Evolutionary conservation across 208 protist species (phyloP).

Genomic region (Leishmania tarentolae): DNA sequence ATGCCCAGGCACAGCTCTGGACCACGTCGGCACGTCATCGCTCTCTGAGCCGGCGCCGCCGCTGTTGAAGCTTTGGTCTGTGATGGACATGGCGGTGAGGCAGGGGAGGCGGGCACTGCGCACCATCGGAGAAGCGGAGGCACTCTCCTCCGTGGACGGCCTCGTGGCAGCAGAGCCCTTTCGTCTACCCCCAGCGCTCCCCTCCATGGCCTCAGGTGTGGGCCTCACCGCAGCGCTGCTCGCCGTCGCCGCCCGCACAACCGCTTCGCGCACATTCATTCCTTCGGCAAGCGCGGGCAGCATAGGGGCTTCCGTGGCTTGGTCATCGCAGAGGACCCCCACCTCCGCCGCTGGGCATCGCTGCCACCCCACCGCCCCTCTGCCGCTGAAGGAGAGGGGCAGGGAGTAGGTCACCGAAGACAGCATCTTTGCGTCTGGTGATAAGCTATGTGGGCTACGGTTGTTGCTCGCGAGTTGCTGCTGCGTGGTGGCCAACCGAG

Average conservation of each 20-base stretch:
- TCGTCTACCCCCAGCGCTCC: neutral
- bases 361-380: neutral
- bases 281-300: neutral
- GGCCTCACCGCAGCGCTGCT: neutral
- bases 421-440: neutral
- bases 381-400: neutral
- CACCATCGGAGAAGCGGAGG: neutral
- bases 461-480: neutral
- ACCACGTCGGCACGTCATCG: constrained; percentile 4
- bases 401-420: neutral
- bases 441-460: neutral
- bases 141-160: neutral
- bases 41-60: neutral
- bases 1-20: neutral
- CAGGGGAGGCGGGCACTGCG: neutral
- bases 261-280: neutral
- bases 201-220: neutral
- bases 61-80: constrained; percentile 1
- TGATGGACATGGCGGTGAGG: neutral
- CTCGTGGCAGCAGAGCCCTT: neutral
- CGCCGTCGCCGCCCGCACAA: neutral
- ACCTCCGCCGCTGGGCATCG: neutral
- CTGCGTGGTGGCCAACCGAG: neutral
- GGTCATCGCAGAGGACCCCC: neutral
- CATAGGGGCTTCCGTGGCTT: neutral